Conservation (phyloP, 805 yeast genomes). For the Sugiyamaella smithiae region DNA sequence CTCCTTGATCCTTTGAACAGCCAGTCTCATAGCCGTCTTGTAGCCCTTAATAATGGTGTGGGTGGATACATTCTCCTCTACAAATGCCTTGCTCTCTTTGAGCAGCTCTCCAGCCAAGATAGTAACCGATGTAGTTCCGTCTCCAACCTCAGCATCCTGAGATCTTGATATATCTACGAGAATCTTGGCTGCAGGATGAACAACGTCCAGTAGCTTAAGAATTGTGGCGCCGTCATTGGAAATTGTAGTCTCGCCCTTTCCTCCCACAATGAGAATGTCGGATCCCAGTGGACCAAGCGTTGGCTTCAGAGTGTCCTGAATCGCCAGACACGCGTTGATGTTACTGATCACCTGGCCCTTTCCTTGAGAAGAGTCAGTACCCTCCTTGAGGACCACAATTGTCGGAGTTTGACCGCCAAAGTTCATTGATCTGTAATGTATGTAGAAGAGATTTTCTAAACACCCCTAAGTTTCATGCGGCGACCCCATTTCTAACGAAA, state of each 20-base stretch:
- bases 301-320: conserved; percentile 91
- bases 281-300: conserved; percentile 98
- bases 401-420: conserved; percentile 95
- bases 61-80: conserved; percentile 94
- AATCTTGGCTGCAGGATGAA: conserved; percentile 97
- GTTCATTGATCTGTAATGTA: conserved; percentile 50
- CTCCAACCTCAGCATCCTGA: conserved; percentile 98
- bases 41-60: conserved; percentile 86
- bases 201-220: conserved; percentile 84
- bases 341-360: conserved; percentile 92
- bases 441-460: conserved; percentile 1
- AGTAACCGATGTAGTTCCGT: conserved; percentile 97
- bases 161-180: conserved; percentile 92
- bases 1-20: conserved; percentile 69
- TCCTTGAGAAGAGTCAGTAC: conserved; percentile 97
- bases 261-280: conserved; percentile 84
- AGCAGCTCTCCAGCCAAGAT: conserved; percentile 85
- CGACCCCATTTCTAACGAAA: too few relatives aligned
- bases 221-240: conserved; percentile 99
- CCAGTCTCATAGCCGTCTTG: conserved; percentile 74
- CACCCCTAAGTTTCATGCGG: too few relatives aligned
- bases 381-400: conserved; percentile 96
- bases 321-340: conserved; percentile 95
- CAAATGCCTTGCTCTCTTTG: conserved; percentile 83
- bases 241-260: conserved; percentile 84